Evolutionary conservation across 2,329 filamentous ascomycete species (phyloP), one percentile per base, ranked within the genome.

Genomic region (Botryosphaeria dothidea): DNA sequence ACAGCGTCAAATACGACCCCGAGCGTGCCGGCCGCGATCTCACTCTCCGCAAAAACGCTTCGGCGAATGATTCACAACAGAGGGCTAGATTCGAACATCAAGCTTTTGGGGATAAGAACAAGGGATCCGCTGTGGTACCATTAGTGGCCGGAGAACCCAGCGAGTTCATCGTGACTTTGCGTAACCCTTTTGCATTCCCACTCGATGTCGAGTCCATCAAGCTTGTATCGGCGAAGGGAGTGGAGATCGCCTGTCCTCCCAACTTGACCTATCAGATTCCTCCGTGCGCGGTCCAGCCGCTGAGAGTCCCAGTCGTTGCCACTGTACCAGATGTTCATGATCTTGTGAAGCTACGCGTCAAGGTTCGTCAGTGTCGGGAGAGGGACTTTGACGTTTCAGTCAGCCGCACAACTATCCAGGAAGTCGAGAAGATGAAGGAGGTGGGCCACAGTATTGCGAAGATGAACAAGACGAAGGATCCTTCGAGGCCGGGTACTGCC

Each of bases 121-220:
- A 52, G n/a, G 56, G 54, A 23, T 45, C 52, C 21, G 29, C 52
- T 3, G 52, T 49, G 21, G 84, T 79, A 63, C 74, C 89, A 60
- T 82, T 97, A 31, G 91, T 98, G 21, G 88, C 92, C 4, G 89
- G 88, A 17, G 93, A 98, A 75, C 79, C 86, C 65, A 89, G 91
- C 2, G 88, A 85, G 3, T 97, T 97, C 77, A 86, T 86, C 69
- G 85, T 98, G 31, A 93, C 91, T 1, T 81, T 99, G 19, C 95
- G 98, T 73, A 99, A 99, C 71, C 92, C 93, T 0, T 97, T 93
- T 70, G 94, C 98, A 66, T 90, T 98, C 68, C 92, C 97, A 67
- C 81, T 99, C 4, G 92, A 96, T 63, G 88, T 99, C 36, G 93
- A 98, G 74, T 90, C 87, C 62, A 84, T 99, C 49, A 85, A 84